phyloP scores from a whole-genome alignment of 805 yeast species.

The Maudiozyma turicensis region DNA sequence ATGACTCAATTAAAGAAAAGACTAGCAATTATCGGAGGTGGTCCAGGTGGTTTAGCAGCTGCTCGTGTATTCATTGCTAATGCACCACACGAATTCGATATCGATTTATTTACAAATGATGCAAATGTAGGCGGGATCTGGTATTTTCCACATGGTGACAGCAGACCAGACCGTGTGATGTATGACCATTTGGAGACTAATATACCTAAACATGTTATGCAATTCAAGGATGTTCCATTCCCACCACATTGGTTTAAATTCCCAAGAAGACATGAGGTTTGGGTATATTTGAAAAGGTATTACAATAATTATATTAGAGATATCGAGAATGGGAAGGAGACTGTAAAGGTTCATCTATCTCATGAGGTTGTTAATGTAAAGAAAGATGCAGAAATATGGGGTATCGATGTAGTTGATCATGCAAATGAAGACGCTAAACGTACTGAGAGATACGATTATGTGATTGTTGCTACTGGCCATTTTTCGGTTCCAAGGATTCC shows the following conservation, averaged over 20 bases:
- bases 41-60: conserved; percentile 62
- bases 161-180: conserved; percentile 33
- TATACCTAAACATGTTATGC: conserved; percentile 57
- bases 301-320: conserved; percentile 26
- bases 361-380: conserved; percentile 16
- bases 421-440: conserved; percentile 3
- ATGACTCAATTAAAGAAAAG: conserved; percentile 10
- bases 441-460: conserved; percentile 30
- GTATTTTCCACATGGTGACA: conserved; percentile 39
- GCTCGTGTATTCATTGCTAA: conserved; percentile 56
- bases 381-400: conserved; percentile 1
- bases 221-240: conserved; percentile 45
- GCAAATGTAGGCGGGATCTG: conserved; percentile 68
- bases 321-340: conserved; percentile 20
- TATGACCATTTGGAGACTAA: conserved; percentile 65
- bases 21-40: conserved; percentile 68
- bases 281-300: conserved; percentile 50
- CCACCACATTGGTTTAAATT: conserved; percentile 39
- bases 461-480: conserved; percentile 38
- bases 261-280: conserved; percentile 53
- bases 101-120: conserved; percentile 54
- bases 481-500: conserved; percentile 35
- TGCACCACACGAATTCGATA: conserved; percentile 31
- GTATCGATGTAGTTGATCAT: conserved; percentile 1
- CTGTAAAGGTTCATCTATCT: conserved; percentile 21